These are phyloP conservation scores for Pholiota microspora DNA, from an alignment of 768 basidiomycete genomes.

Conservation along the genomic window DNA sequence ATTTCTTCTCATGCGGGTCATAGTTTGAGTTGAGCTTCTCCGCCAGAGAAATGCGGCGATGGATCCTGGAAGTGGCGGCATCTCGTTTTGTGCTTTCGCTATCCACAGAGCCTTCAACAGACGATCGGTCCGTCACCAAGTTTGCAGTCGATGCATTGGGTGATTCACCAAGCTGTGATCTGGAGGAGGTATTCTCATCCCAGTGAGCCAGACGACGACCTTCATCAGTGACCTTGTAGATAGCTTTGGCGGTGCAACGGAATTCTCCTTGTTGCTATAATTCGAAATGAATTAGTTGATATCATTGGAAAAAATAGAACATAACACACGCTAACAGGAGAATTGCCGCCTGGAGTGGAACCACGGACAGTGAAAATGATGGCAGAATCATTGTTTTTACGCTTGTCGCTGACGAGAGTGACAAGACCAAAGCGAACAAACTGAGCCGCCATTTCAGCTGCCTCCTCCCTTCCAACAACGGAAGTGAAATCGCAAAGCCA, in stretches of 20 bases:
- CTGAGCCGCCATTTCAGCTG: slow-evolving; percentile 96
- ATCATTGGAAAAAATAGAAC: slow-evolving; percentile 10
- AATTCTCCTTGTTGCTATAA: slow-evolving; percentile 90
- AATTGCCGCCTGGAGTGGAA: slow-evolving; percentile 70
- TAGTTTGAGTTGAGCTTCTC: slow-evolving; percentile 64
- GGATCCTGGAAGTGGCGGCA: slow-evolving; percentile 57
- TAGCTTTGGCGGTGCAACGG: slow-evolving; percentile 91
- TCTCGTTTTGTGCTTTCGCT: slow-evolving; percentile 31
- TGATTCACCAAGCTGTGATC: slow-evolving; percentile 44
- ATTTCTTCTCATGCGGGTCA: slow-evolving; percentile 54
- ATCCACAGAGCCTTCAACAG: slow-evolving; percentile 51
- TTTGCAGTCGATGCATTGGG: slow-evolving; percentile 67
- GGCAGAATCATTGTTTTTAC: slow-evolving; percentile 88
- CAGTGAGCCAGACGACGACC: slow-evolving; percentile 85
- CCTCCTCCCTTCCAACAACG: slow-evolving; percentile 93
- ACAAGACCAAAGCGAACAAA: slow-evolving; percentile 96
- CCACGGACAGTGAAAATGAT: slow-evolving; percentile 93
- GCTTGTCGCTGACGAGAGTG: slow-evolving; percentile 83
- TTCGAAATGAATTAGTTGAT: slow-evolving; percentile 13
- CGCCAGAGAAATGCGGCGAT: slow-evolving; percentile 74
- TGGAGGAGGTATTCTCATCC: slow-evolving; percentile 46
- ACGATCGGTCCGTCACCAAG: slow-evolving; percentile 56
- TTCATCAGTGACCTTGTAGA: slow-evolving; percentile 93
- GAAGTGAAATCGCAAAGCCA: slow-evolving; percentile 99
- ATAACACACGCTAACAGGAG: slow-evolving; percentile 65